phyloP scores from a whole-genome alignment of 257 asterid genomes.

The Fraxinus excelsior region DNA sequence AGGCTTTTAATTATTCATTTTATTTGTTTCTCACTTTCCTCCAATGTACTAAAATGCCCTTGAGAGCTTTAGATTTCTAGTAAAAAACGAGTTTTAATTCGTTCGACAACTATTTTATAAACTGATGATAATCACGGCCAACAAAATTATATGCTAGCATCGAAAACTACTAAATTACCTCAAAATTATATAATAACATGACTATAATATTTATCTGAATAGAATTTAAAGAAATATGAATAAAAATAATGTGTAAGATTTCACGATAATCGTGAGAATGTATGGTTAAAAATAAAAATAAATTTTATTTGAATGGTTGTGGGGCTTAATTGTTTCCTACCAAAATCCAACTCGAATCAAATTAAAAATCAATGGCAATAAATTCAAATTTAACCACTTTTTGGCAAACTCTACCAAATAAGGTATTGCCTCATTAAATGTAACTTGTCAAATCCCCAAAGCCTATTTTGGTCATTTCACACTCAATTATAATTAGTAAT shows the following conservation, averaged over 20 bases:
- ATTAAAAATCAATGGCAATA: neutral
- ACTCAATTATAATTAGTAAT: neutral
- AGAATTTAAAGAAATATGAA: too few species aligned
- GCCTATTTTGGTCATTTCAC: conserved; percentile 35
- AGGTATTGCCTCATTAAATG: neutral
- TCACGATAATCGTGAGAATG: neutral
- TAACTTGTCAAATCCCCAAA: neutral
- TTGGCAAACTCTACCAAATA: neutral
- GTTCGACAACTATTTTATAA: too few species aligned
- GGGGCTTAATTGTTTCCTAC: too few species aligned
- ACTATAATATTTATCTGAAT: too few species aligned
- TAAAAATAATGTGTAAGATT: neutral
- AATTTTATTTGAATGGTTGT: too few species aligned
- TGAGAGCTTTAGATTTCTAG: neutral
- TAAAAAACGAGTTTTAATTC: neutral
- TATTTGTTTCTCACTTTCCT: neutral
- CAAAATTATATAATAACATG: too few species aligned
- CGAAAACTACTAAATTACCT: too few species aligned
- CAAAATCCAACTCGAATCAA: neutral
- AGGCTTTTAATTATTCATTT: neutral
- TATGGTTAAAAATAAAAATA: too few species aligned
- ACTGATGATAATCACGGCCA: too few species aligned
- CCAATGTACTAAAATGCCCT: neutral
- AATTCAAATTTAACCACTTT: neutral
- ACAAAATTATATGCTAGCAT: too few species aligned